Conservation (phyloP, 139 green algal species). For the Trebouxia sp. region DNA sequence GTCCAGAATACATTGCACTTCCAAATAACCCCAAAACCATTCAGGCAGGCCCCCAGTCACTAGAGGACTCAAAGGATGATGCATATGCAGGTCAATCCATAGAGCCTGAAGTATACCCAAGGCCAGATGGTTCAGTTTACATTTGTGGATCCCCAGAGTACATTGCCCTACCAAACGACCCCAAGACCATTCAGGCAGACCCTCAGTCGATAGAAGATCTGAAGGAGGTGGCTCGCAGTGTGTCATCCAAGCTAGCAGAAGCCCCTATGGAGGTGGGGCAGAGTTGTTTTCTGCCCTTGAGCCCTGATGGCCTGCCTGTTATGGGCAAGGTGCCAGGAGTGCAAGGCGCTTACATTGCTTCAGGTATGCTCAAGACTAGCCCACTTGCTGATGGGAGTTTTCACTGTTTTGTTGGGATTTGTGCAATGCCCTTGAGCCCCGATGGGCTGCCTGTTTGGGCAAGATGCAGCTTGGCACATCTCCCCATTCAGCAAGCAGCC, state of each 20-base stretch:
- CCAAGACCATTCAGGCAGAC: constrained; percentile 46
- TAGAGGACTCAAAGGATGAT: constrained; percentile 29
- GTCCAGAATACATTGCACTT: constrained; percentile 46
- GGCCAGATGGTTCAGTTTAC: constrained; percentile 78
- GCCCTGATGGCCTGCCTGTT: constrained; percentile 60
- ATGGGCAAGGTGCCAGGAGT: constrained; percentile 67
- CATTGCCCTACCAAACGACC: constrained; percentile 44
- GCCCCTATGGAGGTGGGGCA: constrained; percentile 54
- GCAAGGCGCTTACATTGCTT: constrained; percentile 65
- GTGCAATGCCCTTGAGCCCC: too few relatives aligned
- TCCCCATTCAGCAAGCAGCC: too few relatives aligned
- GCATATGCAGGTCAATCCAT: constrained; percentile 39
- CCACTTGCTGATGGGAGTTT: background rate
- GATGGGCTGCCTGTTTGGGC: too few relatives aligned
- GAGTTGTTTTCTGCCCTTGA: constrained; percentile 75
- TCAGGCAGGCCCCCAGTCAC: constrained; percentile 21
- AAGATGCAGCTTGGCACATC: too few relatives aligned
- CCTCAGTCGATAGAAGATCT: constrained; percentile 36
- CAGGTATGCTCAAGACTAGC: constrained; percentile 44
- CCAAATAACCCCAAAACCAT: constrained; percentile 56
- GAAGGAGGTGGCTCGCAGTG: constrained; percentile 14
- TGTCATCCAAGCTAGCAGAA: constrained; percentile 31
- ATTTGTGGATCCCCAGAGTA: constrained; percentile 69
- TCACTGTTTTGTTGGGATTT: too few relatives aligned
- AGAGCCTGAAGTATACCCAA: constrained; percentile 82